phyloP scores from a whole-genome alignment of 2,329 filamentous ascomycete genomes.

The Balansia obtecta region DNA sequence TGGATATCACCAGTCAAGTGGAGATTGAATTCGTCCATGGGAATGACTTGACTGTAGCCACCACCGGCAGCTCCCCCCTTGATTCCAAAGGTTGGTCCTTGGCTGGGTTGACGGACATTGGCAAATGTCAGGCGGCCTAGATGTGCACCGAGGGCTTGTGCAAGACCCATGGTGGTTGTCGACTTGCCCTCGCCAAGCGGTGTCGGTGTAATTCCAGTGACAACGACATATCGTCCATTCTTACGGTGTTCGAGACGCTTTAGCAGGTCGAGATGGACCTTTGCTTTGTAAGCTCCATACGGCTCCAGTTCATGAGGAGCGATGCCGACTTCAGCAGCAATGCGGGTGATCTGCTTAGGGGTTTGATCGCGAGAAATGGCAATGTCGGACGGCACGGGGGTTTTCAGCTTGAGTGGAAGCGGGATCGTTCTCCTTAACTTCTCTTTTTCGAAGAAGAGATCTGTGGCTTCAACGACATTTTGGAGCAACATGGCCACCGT shows the following conservation, averaged over 20 bases:
- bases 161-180: conserved; percentile 90
- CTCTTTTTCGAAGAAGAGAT: conserved; percentile 68
- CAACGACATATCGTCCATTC: conserved; percentile 82
- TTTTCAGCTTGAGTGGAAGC: conserved; percentile 66
- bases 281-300: conserved; percentile 91
- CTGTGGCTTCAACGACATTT: conserved; percentile 84
- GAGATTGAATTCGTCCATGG: conserved; percentile 99
- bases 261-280: conserved; percentile 73
- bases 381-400: conserved; percentile 90
- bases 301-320: conserved; percentile 81
- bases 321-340: conserved; percentile 83
- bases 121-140: conserved; percentile 82
- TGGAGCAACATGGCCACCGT: conserved; percentile 96
- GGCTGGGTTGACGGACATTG: conserved; percentile 92
- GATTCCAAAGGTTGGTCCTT: conserved; percentile 97
- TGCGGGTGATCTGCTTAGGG: conserved; percentile 78
- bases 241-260: conserved; percentile 76
- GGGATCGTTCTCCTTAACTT: conserved; percentile 70
- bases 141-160: conserved; percentile 84
- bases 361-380: conserved; percentile 78
- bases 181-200: conserved; percentile 96
- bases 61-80: conserved; percentile 96
- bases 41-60: conserved; percentile 97
- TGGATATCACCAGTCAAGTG: conserved; percentile 97
- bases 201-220: conserved; percentile 93